Evolutionary conservation across 2,329 filamentous ascomycete genomes (phyloP).

Genomic region (Arthroderma sp.): DNA sequence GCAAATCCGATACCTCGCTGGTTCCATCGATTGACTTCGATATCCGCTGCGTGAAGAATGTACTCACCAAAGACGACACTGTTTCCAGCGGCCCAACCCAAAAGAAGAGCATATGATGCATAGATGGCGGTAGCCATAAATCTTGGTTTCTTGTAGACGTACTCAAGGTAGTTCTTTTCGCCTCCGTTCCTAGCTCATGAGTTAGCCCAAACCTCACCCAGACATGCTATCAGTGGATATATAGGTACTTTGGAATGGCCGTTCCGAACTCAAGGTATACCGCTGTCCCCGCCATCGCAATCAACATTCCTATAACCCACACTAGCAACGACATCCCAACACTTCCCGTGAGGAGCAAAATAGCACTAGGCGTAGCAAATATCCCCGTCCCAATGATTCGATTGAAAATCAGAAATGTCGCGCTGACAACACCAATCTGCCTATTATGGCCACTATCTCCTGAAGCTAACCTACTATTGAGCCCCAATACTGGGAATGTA

Average conservation of each 20-base stretch:
- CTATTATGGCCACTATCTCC: constrained; percentile 21
- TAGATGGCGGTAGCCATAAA: constrained; percentile 43
- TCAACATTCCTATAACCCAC: constrained; percentile 37
- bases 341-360: constrained; percentile 33
- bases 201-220: neutral
- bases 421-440: constrained; percentile 29
- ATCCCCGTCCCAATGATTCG: constrained; percentile 38
- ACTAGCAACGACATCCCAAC: constrained; percentile 36
- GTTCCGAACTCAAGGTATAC: constrained; percentile 39
- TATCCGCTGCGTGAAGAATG: constrained; percentile 34
- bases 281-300: constrained; percentile 33
- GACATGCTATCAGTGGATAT: neutral
- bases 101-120: constrained; percentile 37
- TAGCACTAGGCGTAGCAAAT: constrained; percentile 36
- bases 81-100: constrained; percentile 41
- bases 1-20: constrained; percentile 37
- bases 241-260: constrained; percentile 30
- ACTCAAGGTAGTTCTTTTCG: constrained; percentile 43
- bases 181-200: constrained; percentile 32
- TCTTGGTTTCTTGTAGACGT: constrained; percentile 38
- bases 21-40: constrained; percentile 35
- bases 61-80: constrained; percentile 42
- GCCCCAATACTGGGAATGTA: too few relatives aligned
- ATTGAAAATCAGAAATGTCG: constrained; percentile 37
- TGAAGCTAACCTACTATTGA: constrained; percentile 15